Percentiles rank a stretch among this genome's conserved stretches.
phyloP scores from a whole-genome alignment of 2,329 filamentous ascomycete genomes.

The Xylaria sp. region DNA sequence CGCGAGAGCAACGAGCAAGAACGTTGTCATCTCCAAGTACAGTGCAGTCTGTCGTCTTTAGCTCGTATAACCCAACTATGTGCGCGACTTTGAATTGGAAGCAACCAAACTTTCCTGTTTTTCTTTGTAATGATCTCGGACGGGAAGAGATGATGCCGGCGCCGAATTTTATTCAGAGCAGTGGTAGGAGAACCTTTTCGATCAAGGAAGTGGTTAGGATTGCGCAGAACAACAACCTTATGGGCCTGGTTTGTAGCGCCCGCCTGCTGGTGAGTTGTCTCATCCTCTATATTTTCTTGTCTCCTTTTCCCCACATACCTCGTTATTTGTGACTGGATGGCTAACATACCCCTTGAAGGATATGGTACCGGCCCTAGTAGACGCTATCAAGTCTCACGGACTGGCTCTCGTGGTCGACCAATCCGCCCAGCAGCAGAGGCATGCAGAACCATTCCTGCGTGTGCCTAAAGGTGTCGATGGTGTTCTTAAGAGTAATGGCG shows the following conservation, averaged over 20 bases:
- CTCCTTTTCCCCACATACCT: background rate
- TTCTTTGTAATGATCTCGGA: constrained; percentile 93
- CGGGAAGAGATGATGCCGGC: constrained; percentile 60
- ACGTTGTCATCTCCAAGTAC: constrained; percentile 74
- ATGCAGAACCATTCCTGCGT: constrained; percentile 64
- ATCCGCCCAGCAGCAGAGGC: constrained; percentile 65
- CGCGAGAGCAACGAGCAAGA: constrained; percentile 71
- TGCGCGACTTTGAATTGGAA: constrained; percentile 99
- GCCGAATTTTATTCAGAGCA: constrained; percentile 58
- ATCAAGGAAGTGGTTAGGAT: constrained; percentile 96
- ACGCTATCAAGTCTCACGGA: constrained; percentile 93
- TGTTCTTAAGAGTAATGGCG: constrained; percentile 83
- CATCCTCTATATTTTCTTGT: background rate
- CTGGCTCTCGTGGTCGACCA: constrained; percentile 92
- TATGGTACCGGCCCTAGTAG: constrained; percentile 90
- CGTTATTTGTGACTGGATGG: background rate
- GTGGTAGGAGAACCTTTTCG: constrained; percentile 79
- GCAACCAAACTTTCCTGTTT: constrained; percentile 96
- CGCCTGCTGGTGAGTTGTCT: constrained; percentile 76
- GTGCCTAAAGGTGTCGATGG: constrained; percentile 88
- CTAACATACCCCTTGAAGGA: constrained; percentile 64
- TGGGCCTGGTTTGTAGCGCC: constrained; percentile 93
- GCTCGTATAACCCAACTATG: constrained; percentile 87
- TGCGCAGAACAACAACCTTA: constrained; percentile 95
- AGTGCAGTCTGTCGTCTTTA: constrained; percentile 90